Percentiles rank a stretch among this genome's conserved stretches.
phyloP scores from a whole-genome alignment of 257 asterid species.

The Scutellaria galericulata region DNA sequence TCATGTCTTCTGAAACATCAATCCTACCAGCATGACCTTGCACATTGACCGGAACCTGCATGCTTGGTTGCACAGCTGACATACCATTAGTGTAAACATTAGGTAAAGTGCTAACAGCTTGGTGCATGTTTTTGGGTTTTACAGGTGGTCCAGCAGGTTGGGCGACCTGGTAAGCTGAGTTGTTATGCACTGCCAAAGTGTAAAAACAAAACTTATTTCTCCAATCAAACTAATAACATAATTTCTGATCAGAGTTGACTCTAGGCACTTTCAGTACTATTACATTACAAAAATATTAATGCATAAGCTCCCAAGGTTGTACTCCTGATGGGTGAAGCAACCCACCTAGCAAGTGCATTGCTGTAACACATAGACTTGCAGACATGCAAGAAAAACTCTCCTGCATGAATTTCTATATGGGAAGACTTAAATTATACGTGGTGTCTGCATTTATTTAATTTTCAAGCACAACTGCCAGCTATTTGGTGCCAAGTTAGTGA shows the following conservation, averaged over 20 bases:
- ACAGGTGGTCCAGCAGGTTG: conserved; percentile 52
- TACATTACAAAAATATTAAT: background rate
- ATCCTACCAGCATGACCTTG: conserved; percentile 49
- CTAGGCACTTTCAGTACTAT: background rate
- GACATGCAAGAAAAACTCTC: conserved; percentile 8
- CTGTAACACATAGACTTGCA: background rate
- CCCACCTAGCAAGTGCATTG: no score
- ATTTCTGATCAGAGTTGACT: background rate
- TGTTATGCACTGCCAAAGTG: conserved; percentile 52
- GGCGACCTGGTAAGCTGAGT: conserved; percentile 47
- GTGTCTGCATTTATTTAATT: background rate
- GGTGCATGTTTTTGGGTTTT: conserved; percentile 64
- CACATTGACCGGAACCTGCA: conserved; percentile 54
- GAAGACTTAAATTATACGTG: background rate
- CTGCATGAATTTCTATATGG: background rate
- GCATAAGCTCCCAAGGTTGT: no score
- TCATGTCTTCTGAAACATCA: conserved; percentile 46
- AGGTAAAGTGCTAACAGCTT: conserved; percentile 43
- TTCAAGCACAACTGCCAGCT: background rate
- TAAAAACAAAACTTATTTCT: background rate
- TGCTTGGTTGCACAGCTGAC: conserved; percentile 50
- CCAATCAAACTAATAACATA: background rate
- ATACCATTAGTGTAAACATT: conserved; percentile 56
- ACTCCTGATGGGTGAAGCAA: no score
- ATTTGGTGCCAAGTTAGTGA: background rate